phyloP scores from a whole-genome alignment of 345 rosid genomes.

The Pistacia atlantica region DNA sequence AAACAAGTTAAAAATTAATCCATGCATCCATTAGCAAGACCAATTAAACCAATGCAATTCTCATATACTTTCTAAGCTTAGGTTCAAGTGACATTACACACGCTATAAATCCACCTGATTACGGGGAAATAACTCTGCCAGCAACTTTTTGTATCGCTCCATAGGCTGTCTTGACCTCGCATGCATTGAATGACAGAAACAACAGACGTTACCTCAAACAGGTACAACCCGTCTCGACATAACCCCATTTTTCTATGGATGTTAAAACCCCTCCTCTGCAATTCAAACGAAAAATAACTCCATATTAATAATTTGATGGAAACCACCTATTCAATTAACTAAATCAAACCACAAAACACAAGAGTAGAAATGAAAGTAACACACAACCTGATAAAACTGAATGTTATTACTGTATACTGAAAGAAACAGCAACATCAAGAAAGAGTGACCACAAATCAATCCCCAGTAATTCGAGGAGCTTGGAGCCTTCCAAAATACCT shows the following conservation, averaged over 20 bases:
- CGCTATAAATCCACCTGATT: conserved; percentile 55
- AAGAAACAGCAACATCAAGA: too few relatives aligned
- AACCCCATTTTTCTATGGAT: conserved; percentile 60
- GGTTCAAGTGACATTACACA: conserved; percentile 2
- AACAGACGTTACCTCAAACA: conserved; percentile 89
- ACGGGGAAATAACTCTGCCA: conserved; percentile 78
- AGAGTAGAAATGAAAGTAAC: too few relatives aligned
- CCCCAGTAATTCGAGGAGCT: too few relatives aligned
- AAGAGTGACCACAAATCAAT: too few relatives aligned
- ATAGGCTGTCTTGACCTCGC: conserved; percentile 96
- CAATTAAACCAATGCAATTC: conserved; percentile 5
- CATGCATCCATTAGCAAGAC: neutral
- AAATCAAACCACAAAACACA: too few relatives aligned
- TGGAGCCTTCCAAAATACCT: too few relatives aligned
- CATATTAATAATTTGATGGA: neutral
- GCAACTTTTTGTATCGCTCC: conserved; percentile 89
- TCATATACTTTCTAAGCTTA: neutral
- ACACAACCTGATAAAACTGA: too few relatives aligned
- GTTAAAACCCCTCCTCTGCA: conserved; percentile 31
- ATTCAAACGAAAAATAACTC: conserved; percentile 6
- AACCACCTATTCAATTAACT: too few relatives aligned
- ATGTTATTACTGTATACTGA: too few relatives aligned
- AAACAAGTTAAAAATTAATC: neutral
- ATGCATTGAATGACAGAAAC: conserved; percentile 88
- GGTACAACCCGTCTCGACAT: conserved; percentile 91